Percentiles rank a stretch among this genome's conserved stretches.
Conservation (phyloP, 2,329 filamentous ascomycete genomes). For the Pyrenophora tritici-repentis region DNA sequence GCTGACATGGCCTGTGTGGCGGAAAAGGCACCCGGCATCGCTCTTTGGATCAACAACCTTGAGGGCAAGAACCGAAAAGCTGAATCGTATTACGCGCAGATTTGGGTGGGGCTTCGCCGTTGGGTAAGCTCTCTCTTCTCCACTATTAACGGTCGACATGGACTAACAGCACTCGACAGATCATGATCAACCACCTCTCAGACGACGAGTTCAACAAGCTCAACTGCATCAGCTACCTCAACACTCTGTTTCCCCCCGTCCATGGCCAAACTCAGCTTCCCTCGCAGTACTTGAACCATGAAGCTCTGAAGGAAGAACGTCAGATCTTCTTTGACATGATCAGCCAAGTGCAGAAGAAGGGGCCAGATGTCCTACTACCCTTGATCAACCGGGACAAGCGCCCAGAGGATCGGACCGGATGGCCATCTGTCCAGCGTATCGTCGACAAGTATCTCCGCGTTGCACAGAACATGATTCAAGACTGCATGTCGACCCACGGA, state of each 20-base stretch:
- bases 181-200: constrained; percentile 68
- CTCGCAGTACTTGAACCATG: constrained; percentile 57
- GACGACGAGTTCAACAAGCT: constrained; percentile 66
- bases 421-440: constrained; percentile 55
- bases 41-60: constrained; percentile 60
- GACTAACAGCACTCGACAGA: constrained; percentile 46
- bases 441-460: constrained; percentile 64
- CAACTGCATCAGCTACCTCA: constrained; percentile 70
- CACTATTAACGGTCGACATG: background rate
- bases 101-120: constrained; percentile 65
- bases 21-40: constrained; percentile 59
- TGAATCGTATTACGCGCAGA: constrained; percentile 58
- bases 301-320: constrained; percentile 62
- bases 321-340: constrained; percentile 68
- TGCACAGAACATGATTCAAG: constrained; percentile 65
- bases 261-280: constrained; percentile 46
- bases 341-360: constrained; percentile 60
- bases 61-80: constrained; percentile 50
- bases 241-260: constrained; percentile 67
- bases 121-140: constrained; percentile 57
- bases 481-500: constrained; percentile 57
- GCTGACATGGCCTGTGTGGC: constrained; percentile 55
- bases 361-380: constrained; percentile 57
- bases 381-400: constrained; percentile 60
- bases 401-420: constrained; percentile 59